Percentiles rank a stretch among this genome's conserved stretches.
phyloP scores from a whole-genome alignment of 371 early-diverging fungal species.

The Lichtheimia ornata region DNA sequence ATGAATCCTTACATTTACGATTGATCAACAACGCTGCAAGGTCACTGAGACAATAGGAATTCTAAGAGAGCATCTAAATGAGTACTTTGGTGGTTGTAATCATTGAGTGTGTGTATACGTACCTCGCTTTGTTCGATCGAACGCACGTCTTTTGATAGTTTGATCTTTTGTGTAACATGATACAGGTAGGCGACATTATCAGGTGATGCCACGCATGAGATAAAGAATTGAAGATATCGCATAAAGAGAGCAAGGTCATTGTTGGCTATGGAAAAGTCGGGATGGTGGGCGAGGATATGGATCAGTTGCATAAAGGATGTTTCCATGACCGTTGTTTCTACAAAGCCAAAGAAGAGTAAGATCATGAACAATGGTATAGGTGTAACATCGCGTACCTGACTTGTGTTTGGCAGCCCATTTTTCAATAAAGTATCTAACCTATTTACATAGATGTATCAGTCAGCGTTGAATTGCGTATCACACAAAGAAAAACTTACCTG shows the following conservation, averaged over 20 bases:
- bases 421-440: conserved; percentile 36
- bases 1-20: conserved; percentile 61
- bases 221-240: conserved; percentile 81
- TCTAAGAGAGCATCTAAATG: conserved; percentile 33
- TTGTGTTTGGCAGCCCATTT: conserved; percentile 22
- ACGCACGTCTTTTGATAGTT: conserved; percentile 70
- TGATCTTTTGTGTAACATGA: conserved; percentile 75
- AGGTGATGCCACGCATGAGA: conserved; percentile 73
- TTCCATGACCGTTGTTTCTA: conserved; percentile 50
- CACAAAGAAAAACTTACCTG: conserved; percentile 17
- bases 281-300: conserved; percentile 87
- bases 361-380: neutral
- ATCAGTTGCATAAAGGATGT: conserved; percentile 69
- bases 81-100: neutral
- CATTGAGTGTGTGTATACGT: conserved; percentile 11
- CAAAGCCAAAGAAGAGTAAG: conserved; percentile 6
- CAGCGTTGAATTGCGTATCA: neutral
- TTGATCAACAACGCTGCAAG: conserved; percentile 78
- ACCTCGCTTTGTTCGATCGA: conserved; percentile 52
- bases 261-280: conserved; percentile 73
- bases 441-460: neutral
- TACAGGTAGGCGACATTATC: conserved; percentile 88
- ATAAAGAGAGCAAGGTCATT: conserved; percentile 55
- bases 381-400: neutral
- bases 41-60: conserved; percentile 83